These are phyloP conservation scores for Hypomontagnella submonticulosa DNA, from an alignment of 495 filamentous ascomycete species.

Conservation along the genomic window DNA sequence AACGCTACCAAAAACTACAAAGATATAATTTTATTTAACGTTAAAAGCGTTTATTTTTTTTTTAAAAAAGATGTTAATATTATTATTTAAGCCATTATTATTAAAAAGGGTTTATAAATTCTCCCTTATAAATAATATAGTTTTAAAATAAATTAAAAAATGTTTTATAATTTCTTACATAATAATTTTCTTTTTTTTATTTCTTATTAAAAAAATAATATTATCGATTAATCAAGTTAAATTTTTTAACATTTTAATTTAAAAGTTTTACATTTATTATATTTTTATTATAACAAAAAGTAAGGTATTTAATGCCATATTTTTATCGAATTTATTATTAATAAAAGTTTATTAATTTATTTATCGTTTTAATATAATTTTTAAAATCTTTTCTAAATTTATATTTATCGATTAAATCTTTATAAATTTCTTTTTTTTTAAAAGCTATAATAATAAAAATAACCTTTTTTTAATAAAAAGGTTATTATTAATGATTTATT, in stretches of 20 bases:
- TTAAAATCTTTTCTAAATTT: conserved; percentile 1
- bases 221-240: not conserved
- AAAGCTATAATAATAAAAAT: not conserved
- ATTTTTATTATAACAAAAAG: not conserved
- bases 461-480: not conserved
- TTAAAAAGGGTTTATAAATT: not conserved
- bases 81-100: not conserved
- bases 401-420: not conserved
- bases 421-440: not conserved
- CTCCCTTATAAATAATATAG: not conserved
- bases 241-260: not conserved
- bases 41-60: not conserved
- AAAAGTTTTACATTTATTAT: not conserved
- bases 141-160: conserved; percentile 5
- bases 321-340: not conserved
- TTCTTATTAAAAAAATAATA: not conserved
- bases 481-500: conserved; percentile 1
- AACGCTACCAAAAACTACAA: not conserved
- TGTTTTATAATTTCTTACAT: conserved; percentile 1
- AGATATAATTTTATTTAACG: conserved; percentile 3
- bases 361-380: not conserved
- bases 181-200: not conserved
- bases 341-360: not conserved
- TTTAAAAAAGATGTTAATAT: not conserved
- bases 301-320: not conserved